Evolutionary conservation across 345 rosid genomes (phyloP), one percentile per base, ranked within the genome.

Genomic region (Rhizophora apiculata): DNA sequence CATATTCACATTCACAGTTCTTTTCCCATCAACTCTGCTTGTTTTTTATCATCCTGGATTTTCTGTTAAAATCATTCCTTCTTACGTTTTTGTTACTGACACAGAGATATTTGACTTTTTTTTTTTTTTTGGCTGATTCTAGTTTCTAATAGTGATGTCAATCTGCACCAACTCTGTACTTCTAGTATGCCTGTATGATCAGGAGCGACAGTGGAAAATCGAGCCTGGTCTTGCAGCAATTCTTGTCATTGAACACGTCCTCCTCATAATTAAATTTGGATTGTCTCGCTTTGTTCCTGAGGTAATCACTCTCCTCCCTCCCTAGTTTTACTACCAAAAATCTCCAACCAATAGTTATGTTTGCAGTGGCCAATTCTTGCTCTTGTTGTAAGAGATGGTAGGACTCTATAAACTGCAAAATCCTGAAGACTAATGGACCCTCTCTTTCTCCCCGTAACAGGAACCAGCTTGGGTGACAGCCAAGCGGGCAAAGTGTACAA

Each of bases 401-500:
- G 49, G 49, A 43, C 49, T 43, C 16, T 43, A 43, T 43, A 43
- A 43, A 43, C 30, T 56, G 24, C 60, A 4, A 8, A 56, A 21
- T 27, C 24, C 30, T 24, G 60, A 24, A 10, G 29, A 24, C 6
- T 56, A 13, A 24, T 56, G 60, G 29, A 24, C 6, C 1, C 39
- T 65, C 27, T 2, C 6, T 21, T 16, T 59, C n/a, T 62, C 55
- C 46, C 49, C 10, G 24, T 36, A 20, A 20, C 80, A 89, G 96
- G 97, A 93, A 79, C 97, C 98, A 24, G 97, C 96, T 63, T 93
- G 98, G 96, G 96, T 89, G 52, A 85, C 86, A 84, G 94, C 97
- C 4, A 87, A 78, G 48, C 79, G 93, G 39, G 83, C 80, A 76
- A 86, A 81, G 76, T 86, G 89, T 65, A 88, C 78, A 26, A 81